These are phyloP conservation scores for Cochlearia excelsa DNA, from an alignment of 345 rosid genomes.

Conservation along the genomic window DNA sequence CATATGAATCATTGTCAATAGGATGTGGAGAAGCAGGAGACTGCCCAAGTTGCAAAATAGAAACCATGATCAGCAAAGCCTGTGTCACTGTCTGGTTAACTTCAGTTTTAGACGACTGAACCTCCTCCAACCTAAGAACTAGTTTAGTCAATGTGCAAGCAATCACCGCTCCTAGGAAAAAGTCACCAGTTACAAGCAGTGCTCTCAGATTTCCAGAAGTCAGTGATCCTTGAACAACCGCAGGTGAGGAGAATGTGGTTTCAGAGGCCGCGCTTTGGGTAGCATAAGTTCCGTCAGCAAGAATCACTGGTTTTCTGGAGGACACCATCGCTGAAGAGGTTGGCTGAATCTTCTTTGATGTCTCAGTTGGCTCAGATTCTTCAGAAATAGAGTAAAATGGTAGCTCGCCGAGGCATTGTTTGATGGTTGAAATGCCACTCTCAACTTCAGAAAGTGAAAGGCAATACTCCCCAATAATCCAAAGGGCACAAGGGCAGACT, in stretches of 20 bases:
- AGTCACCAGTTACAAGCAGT: slow-evolving; percentile 78
- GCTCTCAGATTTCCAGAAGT: slow-evolving; percentile 69
- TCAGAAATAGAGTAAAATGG: slow-evolving; percentile 64
- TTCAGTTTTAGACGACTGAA: slow-evolving; percentile 68
- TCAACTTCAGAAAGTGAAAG: slow-evolving; percentile 78
- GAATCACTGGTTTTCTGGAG: slow-evolving; percentile 78
- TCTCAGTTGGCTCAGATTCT: slow-evolving; percentile 60
- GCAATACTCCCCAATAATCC: slow-evolving; percentile 87
- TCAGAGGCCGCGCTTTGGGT: slow-evolving; percentile 88
- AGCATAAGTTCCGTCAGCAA: slow-evolving; percentile 86
- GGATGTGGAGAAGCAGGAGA: slow-evolving; percentile 71
- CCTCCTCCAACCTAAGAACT: slow-evolving; percentile 83
- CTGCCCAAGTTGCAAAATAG: slow-evolving; percentile 82
- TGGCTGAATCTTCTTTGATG: slow-evolving; percentile 50
- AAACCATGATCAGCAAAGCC: slow-evolving; percentile 71
- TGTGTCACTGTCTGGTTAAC: slow-evolving; percentile 59
- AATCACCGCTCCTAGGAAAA: slow-evolving; percentile 94
- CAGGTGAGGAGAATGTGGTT: slow-evolving; percentile 71
- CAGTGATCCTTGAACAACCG: slow-evolving; percentile 68
- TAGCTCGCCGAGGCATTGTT: slow-evolving; percentile 83
- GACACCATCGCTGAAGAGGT: slow-evolving; percentile 47
- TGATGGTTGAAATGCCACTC: slow-evolving; percentile 65
- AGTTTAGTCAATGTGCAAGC: slow-evolving; percentile 90
- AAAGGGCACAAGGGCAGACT: slow-evolving; percentile 77
- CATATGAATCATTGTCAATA: slow-evolving; percentile 76